A percentile compares a stretch with the other conserved stretches of the same genome.
phyloP scores from a whole-genome alignment of 257 asterid species.

The Nicotiana obtusifolia region DNA sequence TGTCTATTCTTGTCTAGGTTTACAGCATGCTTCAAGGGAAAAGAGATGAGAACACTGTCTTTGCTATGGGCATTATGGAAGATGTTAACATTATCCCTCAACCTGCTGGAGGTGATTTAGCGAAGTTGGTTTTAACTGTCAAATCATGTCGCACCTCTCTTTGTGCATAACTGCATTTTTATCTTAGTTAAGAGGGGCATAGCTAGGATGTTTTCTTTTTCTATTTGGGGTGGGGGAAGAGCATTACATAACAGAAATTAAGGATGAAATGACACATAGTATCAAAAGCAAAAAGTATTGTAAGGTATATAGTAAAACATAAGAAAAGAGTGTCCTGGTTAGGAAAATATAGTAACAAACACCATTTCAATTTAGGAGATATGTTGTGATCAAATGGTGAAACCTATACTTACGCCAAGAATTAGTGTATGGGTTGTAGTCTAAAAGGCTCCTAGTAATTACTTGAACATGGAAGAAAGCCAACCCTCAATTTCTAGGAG shows the following conservation, averaged over 20 bases:
- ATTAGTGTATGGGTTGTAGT: no score
- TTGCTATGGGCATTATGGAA: constrained; percentile 96
- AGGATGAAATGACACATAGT: neutral
- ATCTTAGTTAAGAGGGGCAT: neutral
- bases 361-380: no score
- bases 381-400: no score
- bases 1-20: constrained; percentile 42
- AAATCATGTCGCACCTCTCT: constrained; percentile 16
- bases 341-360: neutral
- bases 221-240: neutral
- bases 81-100: constrained; percentile 96
- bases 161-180: neutral
- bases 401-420: no score
- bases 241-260: neutral
- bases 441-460: no score
- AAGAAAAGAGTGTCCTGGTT: no score
- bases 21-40: constrained; percentile 99
- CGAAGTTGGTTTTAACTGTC: constrained; percentile 18
- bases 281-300: neutral
- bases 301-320: no score
- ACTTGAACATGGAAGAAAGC: no score
- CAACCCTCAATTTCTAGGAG: no score
- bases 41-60: constrained; percentile 87
- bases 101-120: constrained; percentile 82
- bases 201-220: neutral